Conservation (phyloP, 139 green algal genomes). For the Chlamydomonas schloesseri region DNA sequence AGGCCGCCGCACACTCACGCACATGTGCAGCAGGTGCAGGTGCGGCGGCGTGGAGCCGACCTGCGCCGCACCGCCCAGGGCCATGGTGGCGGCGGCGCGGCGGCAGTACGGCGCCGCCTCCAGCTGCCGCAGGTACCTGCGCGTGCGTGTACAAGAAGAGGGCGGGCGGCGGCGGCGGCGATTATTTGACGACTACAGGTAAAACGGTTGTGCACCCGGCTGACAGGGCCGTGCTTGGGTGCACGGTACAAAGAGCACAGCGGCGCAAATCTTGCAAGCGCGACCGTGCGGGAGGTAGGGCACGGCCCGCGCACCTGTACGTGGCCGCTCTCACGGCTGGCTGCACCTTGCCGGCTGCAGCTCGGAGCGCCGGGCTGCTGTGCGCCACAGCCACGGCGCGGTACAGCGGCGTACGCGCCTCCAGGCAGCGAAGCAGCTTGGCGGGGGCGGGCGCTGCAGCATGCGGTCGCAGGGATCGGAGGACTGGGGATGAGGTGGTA, state of each 20-base stretch:
- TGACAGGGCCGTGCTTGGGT: too few relatives aligned
- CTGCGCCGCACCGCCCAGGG: not conserved
- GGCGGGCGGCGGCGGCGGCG: too few relatives aligned
- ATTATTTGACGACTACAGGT: too few relatives aligned
- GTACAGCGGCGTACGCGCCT: slow-evolving; percentile 32
- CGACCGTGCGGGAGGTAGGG: too few relatives aligned
- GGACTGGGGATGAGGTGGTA: too few relatives aligned
- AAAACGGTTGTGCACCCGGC: too few relatives aligned
- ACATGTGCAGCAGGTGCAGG: slow-evolving; percentile 33
- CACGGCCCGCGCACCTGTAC: too few relatives aligned
- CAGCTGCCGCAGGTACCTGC: slow-evolving; percentile 41
- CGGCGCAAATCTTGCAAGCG: too few relatives aligned
- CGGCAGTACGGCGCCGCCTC: slow-evolving; percentile 27
- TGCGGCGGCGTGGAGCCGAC: not conserved
- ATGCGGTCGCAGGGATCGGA: not conserved
- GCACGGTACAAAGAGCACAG: too few relatives aligned
- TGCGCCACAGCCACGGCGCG: not conserved
- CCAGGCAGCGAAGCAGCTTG: slow-evolving; percentile 14
- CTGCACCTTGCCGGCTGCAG: not conserved
- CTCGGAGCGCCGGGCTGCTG: not conserved
- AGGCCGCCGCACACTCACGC: too few relatives aligned
- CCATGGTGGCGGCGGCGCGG: not conserved
- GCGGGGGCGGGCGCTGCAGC: not conserved
- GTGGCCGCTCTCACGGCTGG: too few relatives aligned
- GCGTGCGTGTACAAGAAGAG: too few relatives aligned